Evolutionary conservation across 2,329 filamentous ascomycete species (phyloP), one percentile per base, ranked within the genome.

Genomic region (Apiospora pterosperma): DNA sequence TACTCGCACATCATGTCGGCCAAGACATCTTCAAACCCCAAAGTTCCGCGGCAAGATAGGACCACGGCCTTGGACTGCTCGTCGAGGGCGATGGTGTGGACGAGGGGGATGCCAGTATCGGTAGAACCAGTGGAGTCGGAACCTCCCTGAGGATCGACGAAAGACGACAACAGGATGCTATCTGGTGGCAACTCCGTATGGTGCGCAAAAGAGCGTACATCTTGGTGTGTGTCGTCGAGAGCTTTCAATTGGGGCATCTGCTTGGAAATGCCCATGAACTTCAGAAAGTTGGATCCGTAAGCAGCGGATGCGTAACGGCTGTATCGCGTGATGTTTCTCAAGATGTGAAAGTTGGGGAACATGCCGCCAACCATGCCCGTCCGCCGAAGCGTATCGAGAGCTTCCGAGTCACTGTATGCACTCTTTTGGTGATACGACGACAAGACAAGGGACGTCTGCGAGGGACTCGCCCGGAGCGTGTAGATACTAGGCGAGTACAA

Each of bases 1-100:
- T 92, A 92, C 59, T 91, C 90, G 75, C 90, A 92, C 36, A 89
- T 89, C 84, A 92, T 86, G 71, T 92, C 90, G 0, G 89, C 89
- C 39, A 92, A 77, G 28, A 92, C 85, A 71, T 92, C 90, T 70
- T 92, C 90, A 66, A 92, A 92, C 0, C 90, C 90, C 42, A 91
- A 80, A 0, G 90, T 92, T 1, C 90, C 90, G 41, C 90, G 85
- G 61, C 90, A 90, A 1, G 89, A 88, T n/a, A 92, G 79, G 0
- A 92, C 89, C 0, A 92, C 87, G 0, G 90, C 89, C 70, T 88
- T 89, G 1, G 89, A 89, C 62, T 89, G 87, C 71, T 91, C 88
- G 69, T 92, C 90, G 0, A 92, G 78, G 1, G 88, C 88, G 39
- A 92, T 85, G 69, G 91, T 92, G 74, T 92, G 90, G 2, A 92